Conservation (phyloP, 78 protist species). For the Blattamonas nauphoetae region DNA sequence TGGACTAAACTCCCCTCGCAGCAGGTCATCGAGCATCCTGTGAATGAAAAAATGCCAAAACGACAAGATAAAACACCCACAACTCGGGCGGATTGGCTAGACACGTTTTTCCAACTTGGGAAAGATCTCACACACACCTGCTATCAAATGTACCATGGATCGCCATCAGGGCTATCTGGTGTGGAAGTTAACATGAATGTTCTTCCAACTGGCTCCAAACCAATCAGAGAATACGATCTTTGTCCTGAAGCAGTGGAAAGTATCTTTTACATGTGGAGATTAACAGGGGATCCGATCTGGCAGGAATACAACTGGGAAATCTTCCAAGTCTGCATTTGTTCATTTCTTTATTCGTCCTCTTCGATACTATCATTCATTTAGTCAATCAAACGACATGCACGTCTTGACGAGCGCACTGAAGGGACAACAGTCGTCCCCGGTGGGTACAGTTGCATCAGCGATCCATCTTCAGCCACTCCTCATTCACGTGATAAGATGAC, state of each 20-base stretch:
- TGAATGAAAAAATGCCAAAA: too few species aligned
- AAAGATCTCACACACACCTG: neutral
- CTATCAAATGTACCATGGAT: neutral
- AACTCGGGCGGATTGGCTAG: neutral
- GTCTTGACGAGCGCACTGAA: too few species aligned
- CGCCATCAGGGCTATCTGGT: neutral
- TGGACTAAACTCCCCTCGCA: too few species aligned
- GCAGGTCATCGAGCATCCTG: too few species aligned
- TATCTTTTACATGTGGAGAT: neutral
- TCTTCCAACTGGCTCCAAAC: neutral
- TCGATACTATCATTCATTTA: too few species aligned
- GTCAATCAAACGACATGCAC: too few species aligned
- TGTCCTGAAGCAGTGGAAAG: neutral
- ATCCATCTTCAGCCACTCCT: too few species aligned
- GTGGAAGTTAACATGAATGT: neutral
- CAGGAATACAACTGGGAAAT: neutral
- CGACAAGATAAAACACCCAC: neutral
- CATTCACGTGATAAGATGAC: too few species aligned
- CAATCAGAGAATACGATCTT: neutral
- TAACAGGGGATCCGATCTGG: neutral
- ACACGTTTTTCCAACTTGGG: neutral
- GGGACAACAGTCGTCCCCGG: too few species aligned
- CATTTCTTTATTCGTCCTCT: too few species aligned
- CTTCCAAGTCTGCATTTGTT: neutral
- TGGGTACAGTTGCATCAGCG: too few species aligned